phyloP scores from a whole-genome alignment of 2,329 filamentous ascomycete species.

The Fonsecaea pedrosoi region DNA sequence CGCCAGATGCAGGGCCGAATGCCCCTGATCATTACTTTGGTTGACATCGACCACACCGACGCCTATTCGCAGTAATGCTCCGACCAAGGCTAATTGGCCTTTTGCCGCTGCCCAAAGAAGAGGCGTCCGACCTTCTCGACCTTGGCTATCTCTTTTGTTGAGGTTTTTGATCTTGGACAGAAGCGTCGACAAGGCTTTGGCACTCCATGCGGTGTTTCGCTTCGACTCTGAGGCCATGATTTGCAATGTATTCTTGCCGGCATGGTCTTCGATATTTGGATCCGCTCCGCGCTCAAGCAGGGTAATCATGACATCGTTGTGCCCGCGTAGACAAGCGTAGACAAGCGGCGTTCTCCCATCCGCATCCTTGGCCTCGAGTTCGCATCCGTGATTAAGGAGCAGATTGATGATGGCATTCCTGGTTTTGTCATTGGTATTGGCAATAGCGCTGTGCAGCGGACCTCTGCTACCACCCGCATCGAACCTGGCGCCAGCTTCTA shows the following conservation, averaged over 20 bases:
- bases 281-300: constrained; percentile 25
- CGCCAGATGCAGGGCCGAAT: constrained; percentile 60
- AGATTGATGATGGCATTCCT: constrained; percentile 42
- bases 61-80: constrained; percentile 50
- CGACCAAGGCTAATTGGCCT: constrained; percentile 59
- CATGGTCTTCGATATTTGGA: constrained; percentile 21
- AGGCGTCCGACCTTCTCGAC: constrained; percentile 60
- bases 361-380: constrained; percentile 44
- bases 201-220: constrained; percentile 52
- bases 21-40: constrained; percentile 50
- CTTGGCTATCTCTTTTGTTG: constrained; percentile 54
- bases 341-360: constrained; percentile 26
- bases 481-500: constrained; percentile 49
- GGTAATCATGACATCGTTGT: constrained; percentile 23
- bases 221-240: constrained; percentile 55
- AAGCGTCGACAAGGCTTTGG: constrained; percentile 53
- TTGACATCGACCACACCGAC: constrained; percentile 49
- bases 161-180: constrained; percentile 50
- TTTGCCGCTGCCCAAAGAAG: constrained; percentile 66
- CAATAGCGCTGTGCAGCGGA: constrained; percentile 49
- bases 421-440: constrained; percentile 48
- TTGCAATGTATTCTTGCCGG: constrained; percentile 43
- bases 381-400: constrained; percentile 49
- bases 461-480: constrained; percentile 43
- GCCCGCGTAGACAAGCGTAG: constrained; percentile 23